phyloP scores from a whole-genome alignment of 2,329 filamentous ascomycete species.

The Helicocarpus griseus region DNA sequence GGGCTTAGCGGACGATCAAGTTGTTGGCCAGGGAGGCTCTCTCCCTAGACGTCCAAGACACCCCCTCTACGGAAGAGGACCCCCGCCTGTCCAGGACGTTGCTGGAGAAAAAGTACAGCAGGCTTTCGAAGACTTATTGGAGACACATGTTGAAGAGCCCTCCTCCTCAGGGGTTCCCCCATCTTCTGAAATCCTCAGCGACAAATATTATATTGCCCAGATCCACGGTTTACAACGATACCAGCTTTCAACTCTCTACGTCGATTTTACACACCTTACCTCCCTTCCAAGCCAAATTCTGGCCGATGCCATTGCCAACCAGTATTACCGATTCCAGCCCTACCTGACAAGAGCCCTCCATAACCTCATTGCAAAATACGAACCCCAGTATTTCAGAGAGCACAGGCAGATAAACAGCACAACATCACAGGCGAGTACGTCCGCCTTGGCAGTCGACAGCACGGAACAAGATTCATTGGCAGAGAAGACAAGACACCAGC shows the following conservation, averaged over 20 bases:
- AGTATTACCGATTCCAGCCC: constrained; percentile 92
- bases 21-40: constrained; percentile 46
- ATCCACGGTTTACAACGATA: constrained; percentile 54
- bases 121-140: constrained; percentile 55
- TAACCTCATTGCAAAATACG: constrained; percentile 88
- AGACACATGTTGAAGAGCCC: constrained; percentile 49
- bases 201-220: constrained; percentile 59
- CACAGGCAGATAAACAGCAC: constrained; percentile 71
- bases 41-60: constrained; percentile 39
- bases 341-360: constrained; percentile 84
- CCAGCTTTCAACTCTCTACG: constrained; percentile 55
- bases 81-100: constrained; percentile 50
- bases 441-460: constrained; percentile 49
- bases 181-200: constrained; percentile 45
- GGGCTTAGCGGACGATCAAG: constrained; percentile 52
- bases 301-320: constrained; percentile 73
- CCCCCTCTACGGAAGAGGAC: constrained; percentile 40
- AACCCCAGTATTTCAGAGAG: constrained; percentile 85
- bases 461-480: constrained; percentile 45
- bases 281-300: constrained; percentile 69
- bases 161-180: constrained; percentile 44
- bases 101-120: constrained; percentile 54
- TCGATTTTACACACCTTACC: constrained; percentile 67
- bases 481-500: constrained; percentile 76
- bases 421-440: constrained; percentile 60